Conservation (phyloP, 2,329 filamentous ascomycete species). For the Akanthomyces lecanii region DNA sequence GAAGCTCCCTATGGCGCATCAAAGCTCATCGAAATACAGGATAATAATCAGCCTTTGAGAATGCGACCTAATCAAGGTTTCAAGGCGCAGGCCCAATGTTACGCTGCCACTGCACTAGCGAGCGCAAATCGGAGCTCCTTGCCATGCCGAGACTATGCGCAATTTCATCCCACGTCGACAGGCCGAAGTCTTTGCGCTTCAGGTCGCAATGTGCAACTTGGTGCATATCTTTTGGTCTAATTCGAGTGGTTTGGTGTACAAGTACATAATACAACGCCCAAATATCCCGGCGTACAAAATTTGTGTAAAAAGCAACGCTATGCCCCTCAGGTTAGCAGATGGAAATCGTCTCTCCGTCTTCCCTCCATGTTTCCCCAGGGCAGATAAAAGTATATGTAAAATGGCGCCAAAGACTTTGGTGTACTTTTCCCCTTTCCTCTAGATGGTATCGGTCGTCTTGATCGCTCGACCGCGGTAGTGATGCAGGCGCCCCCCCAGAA, state of each 20-base stretch:
- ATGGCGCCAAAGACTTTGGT: conserved; percentile 3
- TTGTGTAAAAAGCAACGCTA: conserved; percentile 16
- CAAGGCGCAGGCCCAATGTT: not conserved
- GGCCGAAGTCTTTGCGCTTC: too few relatives aligned
- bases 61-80: not conserved
- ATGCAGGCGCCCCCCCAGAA: not conserved
- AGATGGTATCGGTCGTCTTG: not conserved
- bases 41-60: too few relatives aligned
- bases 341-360: not conserved
- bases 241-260: conserved; percentile 15
- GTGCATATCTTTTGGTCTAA: conserved; percentile 10
- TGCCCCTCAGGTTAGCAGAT: conserved; percentile 3
- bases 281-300: conserved; percentile 13
- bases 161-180: not conserved
- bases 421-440: not conserved
- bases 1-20: too few relatives aligned
- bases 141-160: not conserved
- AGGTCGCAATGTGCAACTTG: not conserved
- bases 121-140: too few relatives aligned
- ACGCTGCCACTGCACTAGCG: too few relatives aligned
- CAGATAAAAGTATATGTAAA: conserved; percentile 12
- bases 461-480: not conserved
- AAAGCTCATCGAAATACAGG: not conserved
- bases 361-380: not conserved
- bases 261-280: conserved; percentile 16